Evolutionary conservation across 2,329 filamentous ascomycete species (phyloP), one percentile per base, ranked within the genome.

Genomic region (Curvularia sp.): DNA sequence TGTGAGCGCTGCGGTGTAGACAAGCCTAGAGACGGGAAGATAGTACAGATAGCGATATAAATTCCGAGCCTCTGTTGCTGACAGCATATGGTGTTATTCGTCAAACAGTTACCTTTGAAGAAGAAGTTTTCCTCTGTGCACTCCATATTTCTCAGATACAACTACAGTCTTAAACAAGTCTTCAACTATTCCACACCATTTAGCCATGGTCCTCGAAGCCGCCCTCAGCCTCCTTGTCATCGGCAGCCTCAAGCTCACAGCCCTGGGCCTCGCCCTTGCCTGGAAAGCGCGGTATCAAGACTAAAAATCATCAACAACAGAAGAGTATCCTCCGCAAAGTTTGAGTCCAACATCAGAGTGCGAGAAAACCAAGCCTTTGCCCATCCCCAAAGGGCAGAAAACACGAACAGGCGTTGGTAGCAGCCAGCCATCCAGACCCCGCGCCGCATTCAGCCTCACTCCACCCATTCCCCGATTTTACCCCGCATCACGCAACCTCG

Each of bases 171-270:
- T 13, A 12, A 12, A 47, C n/a, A 31, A 31, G 6, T 31, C 28
- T 31, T 31, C 7, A 31, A 31, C 28, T 10, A 31, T 31, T 6
- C 28, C 28, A 31, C 38, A 54, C 20, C 5, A 7, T 4, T 13
- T 38, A 55, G 10, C 9, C 38, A 66, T 66, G 63, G 57, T 66
- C 61, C 61, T 74, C 53, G 68, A 68, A 61, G 48, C 48, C 22
- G 58, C 68, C 4, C 49, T 61, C 49, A 59, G 66, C 42, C 39
- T 75, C 22, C 44, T 71, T 30, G 56, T 75, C 49, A 61, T 75
- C 53, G 62, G 68, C 8, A 65, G 66, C 20, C 54, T 75, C 15
- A 75, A 75, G 53, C 68, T 75, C 49, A 63, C 72, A 13, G 72
- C 73, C 7, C 47, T 74, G 4, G 70, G 63, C 1, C 58, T 75